Conservation (phyloP, 2,329 filamentous ascomycete genomes). For the Trichoderma atroviride region DNA sequence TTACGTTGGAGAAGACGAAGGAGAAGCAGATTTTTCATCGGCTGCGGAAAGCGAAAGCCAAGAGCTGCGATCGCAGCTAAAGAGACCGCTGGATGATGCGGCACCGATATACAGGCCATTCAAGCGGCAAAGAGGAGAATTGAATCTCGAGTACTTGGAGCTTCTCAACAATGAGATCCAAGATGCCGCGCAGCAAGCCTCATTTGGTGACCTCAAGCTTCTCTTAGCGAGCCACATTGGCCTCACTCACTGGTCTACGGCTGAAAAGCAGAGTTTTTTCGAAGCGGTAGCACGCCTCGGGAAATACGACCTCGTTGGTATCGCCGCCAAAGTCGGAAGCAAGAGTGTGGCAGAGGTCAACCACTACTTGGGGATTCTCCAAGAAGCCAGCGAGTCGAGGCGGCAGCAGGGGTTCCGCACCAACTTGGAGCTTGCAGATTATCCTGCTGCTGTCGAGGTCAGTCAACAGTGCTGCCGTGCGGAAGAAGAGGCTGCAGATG, state of each 20-base stretch:
- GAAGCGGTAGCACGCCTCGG: conserved; percentile 66
- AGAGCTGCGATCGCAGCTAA: conserved; percentile 32
- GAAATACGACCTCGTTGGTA: conserved; percentile 60
- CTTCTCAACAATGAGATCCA: conserved; percentile 61
- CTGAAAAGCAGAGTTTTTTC: conserved; percentile 75
- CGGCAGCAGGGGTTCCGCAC: conserved; percentile 40
- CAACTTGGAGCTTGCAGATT: conserved; percentile 53
- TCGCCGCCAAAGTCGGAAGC: conserved; percentile 64
- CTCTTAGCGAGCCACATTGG: conserved; percentile 63
- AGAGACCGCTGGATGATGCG: conserved; percentile 36
- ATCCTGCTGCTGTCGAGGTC: conserved; percentile 75
- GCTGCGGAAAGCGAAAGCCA: conserved; percentile 14
- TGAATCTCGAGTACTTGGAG: conserved; percentile 53
- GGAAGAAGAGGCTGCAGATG: conserved; percentile 70
- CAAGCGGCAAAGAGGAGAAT: conserved; percentile 49
- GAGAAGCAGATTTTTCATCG: neutral
- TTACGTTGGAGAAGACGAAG: conserved; percentile 7
- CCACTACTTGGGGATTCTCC: conserved; percentile 67
- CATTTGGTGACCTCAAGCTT: conserved; percentile 37
- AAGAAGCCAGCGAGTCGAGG: conserved; percentile 50
- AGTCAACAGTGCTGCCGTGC: conserved; percentile 64
- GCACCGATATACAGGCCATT: conserved; percentile 38
- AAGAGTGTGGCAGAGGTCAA: conserved; percentile 77
- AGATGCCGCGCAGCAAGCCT: conserved; percentile 50
- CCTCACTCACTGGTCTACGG: conserved; percentile 66